A percentile compares a stretch with the other conserved stretches of the same genome.
These are phyloP conservation scores for Coemansia sp. DNA, from an alignment of 192 early-diverging fungal genomes.

Conservation along the genomic window DNA sequence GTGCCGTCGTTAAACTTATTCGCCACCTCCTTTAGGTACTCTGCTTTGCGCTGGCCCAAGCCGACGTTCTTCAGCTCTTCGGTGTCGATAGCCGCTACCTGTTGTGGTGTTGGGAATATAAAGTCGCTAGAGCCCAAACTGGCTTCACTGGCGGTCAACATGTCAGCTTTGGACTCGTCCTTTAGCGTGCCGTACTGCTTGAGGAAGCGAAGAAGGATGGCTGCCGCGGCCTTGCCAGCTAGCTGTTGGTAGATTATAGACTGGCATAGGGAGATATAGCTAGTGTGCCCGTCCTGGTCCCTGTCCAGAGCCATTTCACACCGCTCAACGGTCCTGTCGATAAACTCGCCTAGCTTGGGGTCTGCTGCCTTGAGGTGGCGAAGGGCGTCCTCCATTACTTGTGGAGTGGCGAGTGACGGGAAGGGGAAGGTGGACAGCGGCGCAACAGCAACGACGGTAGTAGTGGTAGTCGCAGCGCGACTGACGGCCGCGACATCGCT, in stretches of 20 bases:
- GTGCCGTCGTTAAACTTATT: constrained; percentile 60
- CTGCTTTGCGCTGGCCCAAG: constrained; percentile 57
- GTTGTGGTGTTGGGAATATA: constrained; percentile 61
- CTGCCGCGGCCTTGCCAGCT: constrained; percentile 66
- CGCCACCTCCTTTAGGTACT: constrained; percentile 71
- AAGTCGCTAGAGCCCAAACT: constrained; percentile 22
- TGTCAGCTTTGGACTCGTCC: constrained; percentile 15
- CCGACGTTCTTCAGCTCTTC: constrained; percentile 40
- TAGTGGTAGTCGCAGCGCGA: background rate
- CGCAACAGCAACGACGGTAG: background rate
- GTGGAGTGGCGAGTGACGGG: constrained; percentile 16
- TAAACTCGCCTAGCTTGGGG: constrained; percentile 48
- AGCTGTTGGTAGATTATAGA: constrained; percentile 77
- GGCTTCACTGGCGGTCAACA: background rate
- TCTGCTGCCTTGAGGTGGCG: constrained; percentile 53
- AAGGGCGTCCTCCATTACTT: constrained; percentile 43
- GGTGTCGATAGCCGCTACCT: constrained; percentile 56
- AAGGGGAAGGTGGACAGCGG: background rate
- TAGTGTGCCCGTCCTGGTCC: constrained; percentile 28
- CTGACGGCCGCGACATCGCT: background rate
- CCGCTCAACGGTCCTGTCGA: constrained; percentile 34
- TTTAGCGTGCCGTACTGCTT: constrained; percentile 55
- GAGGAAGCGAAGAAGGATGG: constrained; percentile 64
- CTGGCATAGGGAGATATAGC: constrained; percentile 44
- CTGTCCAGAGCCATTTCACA: constrained; percentile 37